Evolutionary conservation across 768 basidiomycete genomes (phyloP).

Genomic region (Tephrocybe sp.): DNA sequence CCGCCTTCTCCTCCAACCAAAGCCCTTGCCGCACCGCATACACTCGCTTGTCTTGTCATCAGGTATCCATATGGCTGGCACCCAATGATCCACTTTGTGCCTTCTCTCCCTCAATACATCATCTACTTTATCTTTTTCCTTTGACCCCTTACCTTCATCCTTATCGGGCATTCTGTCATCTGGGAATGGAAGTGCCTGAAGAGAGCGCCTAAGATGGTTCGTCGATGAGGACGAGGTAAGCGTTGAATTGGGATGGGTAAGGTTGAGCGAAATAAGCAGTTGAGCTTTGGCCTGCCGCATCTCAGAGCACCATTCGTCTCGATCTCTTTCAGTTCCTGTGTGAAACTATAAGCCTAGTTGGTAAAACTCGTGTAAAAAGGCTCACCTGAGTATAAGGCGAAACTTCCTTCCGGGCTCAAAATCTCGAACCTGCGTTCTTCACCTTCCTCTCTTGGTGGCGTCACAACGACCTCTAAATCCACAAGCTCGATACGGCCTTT

Average conservation of each 20-base stretch:
- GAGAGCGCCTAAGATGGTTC: conserved; percentile 66
- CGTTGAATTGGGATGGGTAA: conserved; percentile 77
- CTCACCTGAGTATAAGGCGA: conserved; percentile 70
- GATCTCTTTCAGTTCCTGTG: conserved; percentile 51
- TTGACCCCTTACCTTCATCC: conserved; percentile 16
- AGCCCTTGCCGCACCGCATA: conserved; percentile 77
- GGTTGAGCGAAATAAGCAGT: conserved; percentile 65
- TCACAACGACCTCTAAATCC: conserved; percentile 73
- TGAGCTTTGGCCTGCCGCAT: conserved; percentile 71
- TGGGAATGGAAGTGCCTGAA: conserved; percentile 72
- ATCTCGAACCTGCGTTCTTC: conserved; percentile 67
- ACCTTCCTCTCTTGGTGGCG: conserved; percentile 38
- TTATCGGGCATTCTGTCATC: conserved; percentile 36
- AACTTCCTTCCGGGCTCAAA: conserved; percentile 74
- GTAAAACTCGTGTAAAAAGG: not conserved
- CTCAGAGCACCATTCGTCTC: conserved; percentile 62
- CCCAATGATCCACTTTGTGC: conserved; percentile 72
- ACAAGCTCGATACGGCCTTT: conserved; percentile 69
- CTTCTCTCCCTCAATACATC: conserved; percentile 32
- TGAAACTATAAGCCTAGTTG: not conserved
- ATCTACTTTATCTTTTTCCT: conserved; percentile 17
- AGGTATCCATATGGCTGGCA: conserved; percentile 92
- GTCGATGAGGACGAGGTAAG: conserved; percentile 76
- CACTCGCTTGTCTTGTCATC: conserved; percentile 80
- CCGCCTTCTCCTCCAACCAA: conserved; percentile 75